Percentiles rank a stretch among this genome's conserved stretches.
Conservation (phyloP, 805 yeast genomes). For the Candida maltosa region DNA sequence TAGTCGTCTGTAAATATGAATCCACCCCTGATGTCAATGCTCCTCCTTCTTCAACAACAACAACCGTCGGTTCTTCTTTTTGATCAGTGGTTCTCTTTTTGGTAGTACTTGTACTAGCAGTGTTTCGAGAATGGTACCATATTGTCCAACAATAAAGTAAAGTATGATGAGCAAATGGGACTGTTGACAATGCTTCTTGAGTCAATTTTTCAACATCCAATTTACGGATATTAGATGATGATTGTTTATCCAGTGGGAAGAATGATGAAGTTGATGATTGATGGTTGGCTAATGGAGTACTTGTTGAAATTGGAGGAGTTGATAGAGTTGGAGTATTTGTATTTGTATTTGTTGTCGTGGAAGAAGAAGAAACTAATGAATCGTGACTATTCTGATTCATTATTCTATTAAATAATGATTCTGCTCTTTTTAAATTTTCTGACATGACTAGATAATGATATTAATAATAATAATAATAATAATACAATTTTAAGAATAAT, state of each 20-base stretch:
- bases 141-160: slow-evolving; percentile 48
- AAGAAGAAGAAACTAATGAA: slow-evolving; percentile 2
- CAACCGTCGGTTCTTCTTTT: slow-evolving; percentile 13
- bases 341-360: slow-evolving; percentile 1
- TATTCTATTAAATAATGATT: slow-evolving; percentile 43
- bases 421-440: slow-evolving; percentile 45
- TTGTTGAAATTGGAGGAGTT: slow-evolving; percentile 1
- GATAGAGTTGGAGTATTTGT: slow-evolving; percentile 1
- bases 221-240: slow-evolving; percentile 19
- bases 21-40: slow-evolving; percentile 33
- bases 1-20: slow-evolving; percentile 45
- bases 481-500: too few relatives aligned
- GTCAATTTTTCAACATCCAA: slow-evolving; percentile 34
- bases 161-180: slow-evolving; percentile 31
- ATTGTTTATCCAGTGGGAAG: not conserved
- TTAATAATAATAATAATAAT: not conserved
- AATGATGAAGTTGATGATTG: too few relatives aligned
- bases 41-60: slow-evolving; percentile 9
- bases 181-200: slow-evolving; percentile 22
- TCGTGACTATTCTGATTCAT: slow-evolving; percentile 33
- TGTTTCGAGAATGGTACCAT: slow-evolving; percentile 47
- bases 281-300: not conserved
- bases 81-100: slow-evolving; percentile 18
- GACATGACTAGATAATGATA: slow-evolving; percentile 30
- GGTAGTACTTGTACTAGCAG: too few relatives aligned